Conservation (phyloP, 1,139 yeast genomes). For the Magnusiomyces ingens region DNA sequence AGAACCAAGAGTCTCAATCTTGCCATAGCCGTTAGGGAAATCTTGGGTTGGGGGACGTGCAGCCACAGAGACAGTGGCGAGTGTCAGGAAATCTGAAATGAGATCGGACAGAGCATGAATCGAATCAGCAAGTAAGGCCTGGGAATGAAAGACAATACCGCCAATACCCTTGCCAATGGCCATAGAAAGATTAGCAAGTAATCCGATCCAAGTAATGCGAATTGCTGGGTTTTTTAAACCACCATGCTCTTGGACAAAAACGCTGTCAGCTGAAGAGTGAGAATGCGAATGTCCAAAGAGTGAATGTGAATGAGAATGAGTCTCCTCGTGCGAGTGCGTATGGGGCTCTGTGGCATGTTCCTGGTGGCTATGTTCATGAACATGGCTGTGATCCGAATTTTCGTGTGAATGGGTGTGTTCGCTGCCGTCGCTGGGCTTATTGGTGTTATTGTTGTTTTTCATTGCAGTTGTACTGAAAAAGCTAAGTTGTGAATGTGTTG, state of each 20-base stretch:
- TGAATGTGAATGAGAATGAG: slow-evolving; percentile 18
- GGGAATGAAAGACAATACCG: slow-evolving; percentile 89
- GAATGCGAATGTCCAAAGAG: slow-evolving; percentile 27
- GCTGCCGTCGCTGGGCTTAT: not conserved
- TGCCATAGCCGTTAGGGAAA: slow-evolving; percentile 89
- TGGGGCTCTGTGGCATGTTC: slow-evolving; percentile 17
- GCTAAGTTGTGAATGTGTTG: no score
- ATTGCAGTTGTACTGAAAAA: no score
- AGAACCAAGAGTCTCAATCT: slow-evolving; percentile 87
- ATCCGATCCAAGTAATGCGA: slow-evolving; percentile 87
- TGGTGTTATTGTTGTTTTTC: not conserved
- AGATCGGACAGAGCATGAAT: slow-evolving; percentile 87
- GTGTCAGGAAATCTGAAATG: slow-evolving; percentile 80
- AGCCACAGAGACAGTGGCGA: slow-evolving; percentile 81
- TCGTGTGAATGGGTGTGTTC: not conserved
- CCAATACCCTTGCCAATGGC: slow-evolving; percentile 83
- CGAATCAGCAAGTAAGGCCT: slow-evolving; percentile 89
- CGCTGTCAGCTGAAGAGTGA: slow-evolving; percentile 27
- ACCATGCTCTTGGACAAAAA: slow-evolving; percentile 27
- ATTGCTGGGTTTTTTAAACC: slow-evolving; percentile 71
- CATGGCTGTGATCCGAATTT: not conserved
- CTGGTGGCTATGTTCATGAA: slow-evolving; percentile 16
- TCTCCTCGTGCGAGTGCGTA: slow-evolving; percentile 22
- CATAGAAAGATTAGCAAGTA: slow-evolving; percentile 74
- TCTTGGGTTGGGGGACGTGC: slow-evolving; percentile 52